phyloP scores from a whole-genome alignment of 805 yeast species.

The Ogataea siamensis region DNA sequence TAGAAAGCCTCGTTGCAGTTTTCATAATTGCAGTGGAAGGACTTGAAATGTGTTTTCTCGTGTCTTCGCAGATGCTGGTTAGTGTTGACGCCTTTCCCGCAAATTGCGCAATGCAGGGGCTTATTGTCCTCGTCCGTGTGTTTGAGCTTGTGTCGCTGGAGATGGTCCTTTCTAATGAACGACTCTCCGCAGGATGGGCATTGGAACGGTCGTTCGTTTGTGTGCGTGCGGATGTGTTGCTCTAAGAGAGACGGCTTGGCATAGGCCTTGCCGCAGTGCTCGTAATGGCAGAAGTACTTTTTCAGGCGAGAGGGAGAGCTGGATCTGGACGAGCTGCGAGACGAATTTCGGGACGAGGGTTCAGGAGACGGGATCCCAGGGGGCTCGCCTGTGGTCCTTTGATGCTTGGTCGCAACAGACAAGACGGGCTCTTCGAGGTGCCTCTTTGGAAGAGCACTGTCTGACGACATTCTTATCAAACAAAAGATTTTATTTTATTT shows the following conservation, averaged over 20 bases:
- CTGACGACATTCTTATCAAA: slow-evolving; percentile 1
- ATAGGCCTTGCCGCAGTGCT: slow-evolving; percentile 73
- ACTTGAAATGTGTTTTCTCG: slow-evolving; percentile 71
- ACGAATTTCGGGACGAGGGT: slow-evolving; percentile 11
- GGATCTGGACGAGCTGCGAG: slow-evolving; percentile 27
- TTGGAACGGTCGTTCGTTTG: slow-evolving; percentile 72
- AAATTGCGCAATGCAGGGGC: slow-evolving; percentile 69
- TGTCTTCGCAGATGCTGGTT: slow-evolving; percentile 81
- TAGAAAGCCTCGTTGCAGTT: slow-evolving; percentile 68
- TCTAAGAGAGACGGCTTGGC: slow-evolving; percentile 77
- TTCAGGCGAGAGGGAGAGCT: slow-evolving; percentile 52
- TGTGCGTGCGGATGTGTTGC: slow-evolving; percentile 79
- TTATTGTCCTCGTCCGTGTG: slow-evolving; percentile 54
- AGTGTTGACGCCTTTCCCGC: slow-evolving; percentile 82
- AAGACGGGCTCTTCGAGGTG: background rate
- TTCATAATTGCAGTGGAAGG: slow-evolving; percentile 58
- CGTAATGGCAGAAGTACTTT: slow-evolving; percentile 58
- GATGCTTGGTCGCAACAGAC: background rate
- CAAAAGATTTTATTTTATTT: slow-evolving; percentile 1
- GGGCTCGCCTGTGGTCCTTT: background rate
- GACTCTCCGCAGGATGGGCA: slow-evolving; percentile 64
- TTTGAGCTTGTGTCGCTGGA: slow-evolving; percentile 69
- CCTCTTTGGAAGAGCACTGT: background rate
- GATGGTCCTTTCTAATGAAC: slow-evolving; percentile 76
- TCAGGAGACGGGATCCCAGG: slow-evolving; percentile 5